Base-by-base conservation (phyloP, 176 grass and related monocot genomes). In the Paspalum vaginatum region DNA sequence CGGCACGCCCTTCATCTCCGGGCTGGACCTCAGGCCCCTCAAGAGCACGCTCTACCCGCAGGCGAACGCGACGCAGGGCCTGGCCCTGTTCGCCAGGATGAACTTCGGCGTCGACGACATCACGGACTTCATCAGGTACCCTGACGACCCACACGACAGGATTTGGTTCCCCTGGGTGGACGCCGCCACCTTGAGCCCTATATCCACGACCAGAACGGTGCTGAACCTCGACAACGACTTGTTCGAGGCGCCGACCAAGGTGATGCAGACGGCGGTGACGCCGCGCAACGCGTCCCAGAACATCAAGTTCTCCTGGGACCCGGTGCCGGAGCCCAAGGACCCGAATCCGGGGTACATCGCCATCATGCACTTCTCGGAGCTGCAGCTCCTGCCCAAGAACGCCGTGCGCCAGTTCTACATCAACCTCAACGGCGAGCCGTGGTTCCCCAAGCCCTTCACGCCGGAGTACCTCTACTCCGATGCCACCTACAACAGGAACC, bases 1-100 rank as follows among this genome's bases (percentile, higher is more conserved):
- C 16, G 91, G 91, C 0, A 86, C 82, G 16, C 91, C 91, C 4
- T 94, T 94, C 68, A 62, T 94, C 45, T 94, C 92, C 8, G 56
- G 7, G 0, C 75, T 94, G 11, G 89, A 82, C 22, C 38, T 91
- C 21, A 70, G 92, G 79, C 89, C 89, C 0, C 50, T 94, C 32
- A 50, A 79, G 72, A 76, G 32, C 44, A 51, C 7, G 26, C 56
- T 87, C 4, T 91, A 87, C 26, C 45, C 42, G 14, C 58, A 40
- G 0, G 72, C n/a, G 4, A 85, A 81, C 68, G 69, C 26, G 16
- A 67, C 42, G 25, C 83, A 76, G 58, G 71, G 65, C 10, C 74
- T 93, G 3, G 44, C 79, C 46, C 67, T 94, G 2, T 6, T 83
- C 24, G 38, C 1, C 38, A 24, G 89, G 42, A 8, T 51, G 0